Conservation (phyloP, 768 basidiomycete genomes). For the Lyophyllum decastes region DNA sequence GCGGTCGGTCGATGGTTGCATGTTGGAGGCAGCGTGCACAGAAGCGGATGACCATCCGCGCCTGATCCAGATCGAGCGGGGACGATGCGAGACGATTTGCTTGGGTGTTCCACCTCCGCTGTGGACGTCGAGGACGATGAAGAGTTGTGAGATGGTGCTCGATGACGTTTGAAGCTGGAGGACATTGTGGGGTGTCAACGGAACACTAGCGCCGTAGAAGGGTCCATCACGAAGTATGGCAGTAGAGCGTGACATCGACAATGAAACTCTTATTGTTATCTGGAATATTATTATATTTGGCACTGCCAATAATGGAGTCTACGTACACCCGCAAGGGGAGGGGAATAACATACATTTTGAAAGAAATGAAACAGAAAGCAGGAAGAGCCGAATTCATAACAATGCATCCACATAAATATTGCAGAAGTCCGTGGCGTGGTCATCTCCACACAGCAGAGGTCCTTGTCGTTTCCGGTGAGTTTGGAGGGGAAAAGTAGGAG, state of each 20-base stretch:
- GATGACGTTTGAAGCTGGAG: conserved; percentile 34
- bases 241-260: neutral
- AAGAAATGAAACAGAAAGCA: conserved; percentile 5
- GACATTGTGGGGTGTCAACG: conserved; percentile 15
- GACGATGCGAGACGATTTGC: conserved; percentile 31
- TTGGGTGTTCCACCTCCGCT: conserved; percentile 24
- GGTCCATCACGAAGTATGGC: too few relatives aligned
- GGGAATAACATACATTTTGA: conserved; percentile 13
- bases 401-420: conserved; percentile 12
- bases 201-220: neutral
- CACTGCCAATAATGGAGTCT: conserved; percentile 11
- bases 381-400: neutral
- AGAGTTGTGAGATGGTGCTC: conserved; percentile 37
- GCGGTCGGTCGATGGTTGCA: conserved; percentile 69
- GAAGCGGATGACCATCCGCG: conserved; percentile 36
- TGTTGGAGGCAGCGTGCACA: conserved; percentile 83
- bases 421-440: conserved; percentile 1
- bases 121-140: conserved; percentile 35
- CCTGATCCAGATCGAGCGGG: conserved; percentile 17
- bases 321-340: conserved; percentile 4
- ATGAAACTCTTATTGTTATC: neutral
- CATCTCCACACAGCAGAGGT: conserved; percentile 4
- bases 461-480: conserved; percentile 15
- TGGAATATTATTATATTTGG: conserved; percentile 12
- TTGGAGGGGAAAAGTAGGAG: conserved; percentile 17